A percentile compares a stretch with the other conserved stretches of the same genome.
phyloP scores from a whole-genome alignment of 805 yeast genomes.

The Candida quercuum region DNA sequence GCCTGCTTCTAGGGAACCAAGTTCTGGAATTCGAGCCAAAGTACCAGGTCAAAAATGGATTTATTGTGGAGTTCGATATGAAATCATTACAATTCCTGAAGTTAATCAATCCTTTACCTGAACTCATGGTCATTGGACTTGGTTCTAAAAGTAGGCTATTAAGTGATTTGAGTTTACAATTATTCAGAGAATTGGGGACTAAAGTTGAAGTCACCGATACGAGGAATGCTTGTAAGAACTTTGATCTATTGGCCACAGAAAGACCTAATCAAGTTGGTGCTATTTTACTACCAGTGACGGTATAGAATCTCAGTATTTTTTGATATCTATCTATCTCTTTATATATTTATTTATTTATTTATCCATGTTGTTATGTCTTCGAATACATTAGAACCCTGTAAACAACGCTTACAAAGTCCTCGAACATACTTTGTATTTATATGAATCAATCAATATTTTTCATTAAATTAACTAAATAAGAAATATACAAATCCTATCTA shows the following conservation, averaged over 20 bases:
- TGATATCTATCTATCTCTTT: not conserved
- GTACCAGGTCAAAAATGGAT: conserved; percentile 35
- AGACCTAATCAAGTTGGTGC: conserved; percentile 73
- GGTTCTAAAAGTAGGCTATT: conserved; percentile 62
- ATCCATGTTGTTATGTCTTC: too few species aligned
- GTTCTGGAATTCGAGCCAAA: conserved; percentile 49
- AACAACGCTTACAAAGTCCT: too few species aligned
- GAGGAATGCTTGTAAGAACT: conserved; percentile 60
- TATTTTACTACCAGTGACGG: conserved; percentile 58
- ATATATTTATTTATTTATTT: not conserved
- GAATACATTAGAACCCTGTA: too few species aligned
- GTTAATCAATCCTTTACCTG: conserved; percentile 70
- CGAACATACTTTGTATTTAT: too few species aligned
- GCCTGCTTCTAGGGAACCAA: conserved; percentile 50
- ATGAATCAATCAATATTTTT: too few species aligned
- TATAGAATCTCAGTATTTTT: conserved; percentile 1
- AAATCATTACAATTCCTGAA: conserved; percentile 44
- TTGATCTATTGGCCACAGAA: conserved; percentile 74
- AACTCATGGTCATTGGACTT: conserved; percentile 64
- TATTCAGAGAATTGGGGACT: conserved; percentile 56
- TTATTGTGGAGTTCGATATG: conserved; percentile 47
- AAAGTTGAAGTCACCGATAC: conserved; percentile 66
- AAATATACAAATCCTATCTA: conserved; percentile 40
- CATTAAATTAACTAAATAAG: too few species aligned
- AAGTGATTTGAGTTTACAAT: conserved; percentile 45